Evolutionary conservation across 306 rosid species (phyloP).

Genomic region (Arachis stenosperma): DNA sequence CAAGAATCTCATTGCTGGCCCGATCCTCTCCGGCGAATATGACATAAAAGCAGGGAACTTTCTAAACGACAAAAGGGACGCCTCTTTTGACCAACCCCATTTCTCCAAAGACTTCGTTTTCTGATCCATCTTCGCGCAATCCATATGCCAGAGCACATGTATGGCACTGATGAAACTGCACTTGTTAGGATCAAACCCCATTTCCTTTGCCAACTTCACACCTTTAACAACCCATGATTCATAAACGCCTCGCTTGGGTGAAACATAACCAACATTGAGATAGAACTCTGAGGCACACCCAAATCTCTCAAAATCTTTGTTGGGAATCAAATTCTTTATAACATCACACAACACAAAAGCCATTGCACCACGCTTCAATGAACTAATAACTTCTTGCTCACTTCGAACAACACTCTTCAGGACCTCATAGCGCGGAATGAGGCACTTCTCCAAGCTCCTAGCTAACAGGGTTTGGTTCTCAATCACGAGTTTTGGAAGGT

Average conservation of each 20-base stretch:
- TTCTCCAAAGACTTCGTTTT: slow-evolving; percentile 28
- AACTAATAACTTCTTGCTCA: slow-evolving; percentile 3
- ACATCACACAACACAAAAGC: neutral
- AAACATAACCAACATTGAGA: neutral
- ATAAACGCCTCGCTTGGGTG: neutral
- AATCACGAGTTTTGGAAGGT: slow-evolving; percentile 17
- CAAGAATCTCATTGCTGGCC: slow-evolving; percentile 14
- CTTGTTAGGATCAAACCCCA: slow-evolving; percentile 36
- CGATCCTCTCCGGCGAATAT: slow-evolving; percentile 25
- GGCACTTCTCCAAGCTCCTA: slow-evolving; percentile 26
- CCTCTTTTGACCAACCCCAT: slow-evolving; percentile 44
- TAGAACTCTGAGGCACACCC: slow-evolving; percentile 31
- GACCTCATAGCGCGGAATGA: slow-evolving; percentile 36
- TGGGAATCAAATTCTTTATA: neutral
- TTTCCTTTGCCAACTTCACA: slow-evolving; percentile 28
- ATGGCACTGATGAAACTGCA: slow-evolving; percentile 19
- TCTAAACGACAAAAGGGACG: slow-evolving; percentile 32
- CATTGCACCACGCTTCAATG: slow-evolving; percentile 21
- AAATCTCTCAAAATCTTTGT: slow-evolving; percentile 36
- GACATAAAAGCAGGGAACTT: slow-evolving; percentile 33
- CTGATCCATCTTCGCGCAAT: too few species aligned
- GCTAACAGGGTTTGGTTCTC: neutral
- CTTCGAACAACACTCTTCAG: slow-evolving; percentile 27
- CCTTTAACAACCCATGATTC: neutral
- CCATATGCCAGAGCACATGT: neutral